These are phyloP conservation scores for Penicillium subrubescens DNA, from an alignment of 495 filamentous ascomycete species.

Conservation along the genomic window DNA sequence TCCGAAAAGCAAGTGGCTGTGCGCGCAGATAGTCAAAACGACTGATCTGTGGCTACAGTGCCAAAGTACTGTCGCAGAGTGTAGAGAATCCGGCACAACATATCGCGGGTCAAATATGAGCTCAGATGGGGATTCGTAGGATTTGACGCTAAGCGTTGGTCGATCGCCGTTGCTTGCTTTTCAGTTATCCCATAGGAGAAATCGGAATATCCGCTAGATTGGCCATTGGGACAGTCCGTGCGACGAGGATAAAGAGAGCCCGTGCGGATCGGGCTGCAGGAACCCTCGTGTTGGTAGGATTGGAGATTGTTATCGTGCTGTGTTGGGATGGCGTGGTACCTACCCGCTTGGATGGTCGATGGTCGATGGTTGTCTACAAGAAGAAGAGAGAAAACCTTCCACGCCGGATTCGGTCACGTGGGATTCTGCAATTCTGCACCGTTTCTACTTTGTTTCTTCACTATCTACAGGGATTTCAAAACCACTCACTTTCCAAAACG, in stretches of 20 bases:
- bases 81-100: background rate
- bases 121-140: slow-evolving; percentile 1
- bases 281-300: slow-evolving; percentile 6
- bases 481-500: background rate
- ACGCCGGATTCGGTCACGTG: slow-evolving; percentile 10
- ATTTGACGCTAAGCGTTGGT: background rate
- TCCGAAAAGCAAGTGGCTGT: background rate
- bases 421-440: background rate
- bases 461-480: background rate
- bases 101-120: slow-evolving; percentile 1
- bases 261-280: slow-evolving; percentile 9
- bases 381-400: background rate
- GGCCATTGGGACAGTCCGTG: background rate
- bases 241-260: background rate
- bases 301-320: background rate
- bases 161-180: slow-evolving; percentile 6
- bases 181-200: background rate
- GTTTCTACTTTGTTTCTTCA: background rate
- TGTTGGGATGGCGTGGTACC: background rate
- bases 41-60: background rate
- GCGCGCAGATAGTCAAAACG: background rate
- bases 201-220: background rate
- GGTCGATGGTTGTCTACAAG: background rate
- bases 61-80: background rate
- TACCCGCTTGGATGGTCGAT: background rate